These are phyloP conservation scores for Cinnamomum chago DNA, from an alignment of 164 flowering plant species.

Conservation along the genomic window DNA sequence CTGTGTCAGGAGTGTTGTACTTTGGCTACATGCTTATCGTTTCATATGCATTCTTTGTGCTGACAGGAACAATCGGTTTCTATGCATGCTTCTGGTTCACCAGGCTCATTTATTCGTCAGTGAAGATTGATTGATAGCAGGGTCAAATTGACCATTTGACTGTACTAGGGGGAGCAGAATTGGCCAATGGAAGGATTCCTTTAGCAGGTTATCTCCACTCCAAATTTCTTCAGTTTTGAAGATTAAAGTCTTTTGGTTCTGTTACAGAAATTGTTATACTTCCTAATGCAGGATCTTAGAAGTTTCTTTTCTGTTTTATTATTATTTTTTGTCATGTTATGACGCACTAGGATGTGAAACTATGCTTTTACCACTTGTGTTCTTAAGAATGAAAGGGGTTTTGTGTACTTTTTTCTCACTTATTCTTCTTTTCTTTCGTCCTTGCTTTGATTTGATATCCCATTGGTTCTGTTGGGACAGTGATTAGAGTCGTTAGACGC, in stretches of 20 bases:
- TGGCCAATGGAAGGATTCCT: background rate
- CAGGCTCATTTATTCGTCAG: slow-evolving; percentile 88
- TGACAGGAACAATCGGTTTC: slow-evolving; percentile 88
- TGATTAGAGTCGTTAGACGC: too few relatives aligned
- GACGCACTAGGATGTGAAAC: too few relatives aligned
- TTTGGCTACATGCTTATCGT: slow-evolving; percentile 88
- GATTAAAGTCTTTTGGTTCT: background rate
- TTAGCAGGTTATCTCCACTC: background rate
- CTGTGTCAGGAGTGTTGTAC: slow-evolving; percentile 70
- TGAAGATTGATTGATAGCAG: slow-evolving; percentile 67
- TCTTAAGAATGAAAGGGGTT: too few relatives aligned
- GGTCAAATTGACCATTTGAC: background rate
- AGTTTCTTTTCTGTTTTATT: background rate
- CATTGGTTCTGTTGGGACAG: too few relatives aligned
- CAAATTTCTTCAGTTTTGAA: background rate
- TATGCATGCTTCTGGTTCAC: slow-evolving; percentile 94
- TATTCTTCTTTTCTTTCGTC: too few relatives aligned
- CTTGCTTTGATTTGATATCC: too few relatives aligned
- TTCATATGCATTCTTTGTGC: slow-evolving; percentile 82
- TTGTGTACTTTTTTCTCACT: too few relatives aligned
- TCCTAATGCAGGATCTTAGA: slow-evolving; percentile 13
- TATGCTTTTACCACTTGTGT: too few relatives aligned
- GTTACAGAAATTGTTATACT: slow-evolving; percentile 8
- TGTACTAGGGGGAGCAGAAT: background rate
- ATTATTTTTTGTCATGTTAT: background rate